Base-by-base conservation (phyloP, 1,139 yeast species). In the Hyphopichia pseudoburtonii region DNA sequence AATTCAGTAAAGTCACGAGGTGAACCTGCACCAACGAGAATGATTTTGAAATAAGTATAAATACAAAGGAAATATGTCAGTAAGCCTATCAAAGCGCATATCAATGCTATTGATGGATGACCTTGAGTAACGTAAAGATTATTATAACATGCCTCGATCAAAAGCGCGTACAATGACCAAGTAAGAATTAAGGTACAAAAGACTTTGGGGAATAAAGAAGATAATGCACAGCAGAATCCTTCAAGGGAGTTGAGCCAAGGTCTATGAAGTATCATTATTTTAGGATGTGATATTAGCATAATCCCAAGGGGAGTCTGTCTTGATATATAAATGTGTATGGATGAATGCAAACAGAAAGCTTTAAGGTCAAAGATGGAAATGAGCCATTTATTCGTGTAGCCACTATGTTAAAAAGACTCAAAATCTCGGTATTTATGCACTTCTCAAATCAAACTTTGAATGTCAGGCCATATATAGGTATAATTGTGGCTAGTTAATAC, bases 21-120 rank as follows among this genome's bases (percentile, higher is more conserved):
- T 16, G 82, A 76, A 0, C 90, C 90, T 0, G 89, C 78, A 0
- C 95, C 95, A 1, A 61, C 60, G 2, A 37, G 18, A 4, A 86
- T 71, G 3, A 83, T 76, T 50, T 69, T 62, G 50, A 64, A 76
- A 52, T 86, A 86, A 2, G 85, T 50, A 21, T 56, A 55, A 3
- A 64, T 39, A 40, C 65, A 51, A 19, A 66, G 42, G 10, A 32
- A 36, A 38, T 57, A 65, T 33, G 66, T 40, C 5, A 52, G 18
- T 1, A 47, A 32, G 1, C 60, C 56, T 10, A 51, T 12, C 0
- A 51, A 32, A 17, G 42, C 50, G 12, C 57, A 23, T 2, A 47
- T 23, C 3, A 41, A 24, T 6, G 56, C 52, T 28, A 43, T 5
- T 8, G 38, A 21, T 3, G 47, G 45, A 21, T 36, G 35, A 5